Base-by-base conservation (phyloP, 495 filamentous ascomycete species). In the Aspergillus olivimuriae region DNA sequence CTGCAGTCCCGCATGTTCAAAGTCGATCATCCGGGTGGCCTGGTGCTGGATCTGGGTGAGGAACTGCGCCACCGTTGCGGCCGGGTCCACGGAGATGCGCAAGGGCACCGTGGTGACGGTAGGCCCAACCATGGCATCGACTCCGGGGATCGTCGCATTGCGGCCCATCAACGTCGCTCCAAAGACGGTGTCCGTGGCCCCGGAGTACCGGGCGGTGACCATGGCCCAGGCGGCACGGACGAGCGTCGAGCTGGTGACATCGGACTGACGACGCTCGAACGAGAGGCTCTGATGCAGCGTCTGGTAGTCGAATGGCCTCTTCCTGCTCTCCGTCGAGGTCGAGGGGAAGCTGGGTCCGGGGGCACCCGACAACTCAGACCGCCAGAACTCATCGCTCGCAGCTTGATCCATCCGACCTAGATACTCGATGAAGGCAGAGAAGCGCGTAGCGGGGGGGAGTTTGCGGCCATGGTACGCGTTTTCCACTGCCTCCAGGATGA, bases 61-160 rank as follows among this genome's bases (percentile, higher is more conserved):
- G 52, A 7, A 82, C 53, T 46, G 58, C 40, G 5, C 66, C 48
- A 4, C 31, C 9, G 17, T 73, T 49, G 2, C 38, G 53, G 6
- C 12, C 15, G 51, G 43, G 33, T 69, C 44, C 11, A 62, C 16
- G 12, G 21, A 42, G 11, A 80, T 53, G 4, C 75, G 65, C 5
- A 78, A 44, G 0, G 80, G 80, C 20, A 80, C 60, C 1, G 63
- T 66, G n/a, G 64, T 52, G 37, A 71, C 55, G 0, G 65, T 67
- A 8, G 69, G 68, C 9, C 52, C 66, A 28, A 51, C 47, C 4
- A 73, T 51, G 4, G 52, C 20, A 1, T 47, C 59, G 20, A 59
- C 61, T 2, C 56, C 65, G 1, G 54, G 21, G 5, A 68, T 44
- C 11, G 59, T 30, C 4, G 60, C 60, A 41, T 58, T 56, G 18